Percentiles rank a stretch among this genome's conserved stretches.
phyloP scores from a whole-genome alignment of 768 basidiomycete species.

The Galerina sulciceps region DNA sequence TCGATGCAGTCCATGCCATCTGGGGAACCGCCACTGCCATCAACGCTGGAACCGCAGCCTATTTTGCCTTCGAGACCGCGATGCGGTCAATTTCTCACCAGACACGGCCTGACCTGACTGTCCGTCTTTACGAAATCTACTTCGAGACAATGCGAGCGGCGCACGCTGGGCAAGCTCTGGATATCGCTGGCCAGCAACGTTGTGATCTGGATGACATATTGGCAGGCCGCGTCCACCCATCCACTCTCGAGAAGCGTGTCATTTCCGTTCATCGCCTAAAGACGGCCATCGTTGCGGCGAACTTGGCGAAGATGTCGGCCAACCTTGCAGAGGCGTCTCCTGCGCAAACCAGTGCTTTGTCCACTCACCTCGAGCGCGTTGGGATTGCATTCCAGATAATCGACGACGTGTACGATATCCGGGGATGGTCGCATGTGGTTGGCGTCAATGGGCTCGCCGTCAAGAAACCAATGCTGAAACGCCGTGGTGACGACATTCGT shows the following conservation, averaged over 20 bases:
- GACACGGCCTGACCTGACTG: neutral
- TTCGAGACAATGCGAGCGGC: slow-evolving; percentile 4
- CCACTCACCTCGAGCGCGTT: neutral
- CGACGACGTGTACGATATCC: slow-evolving; percentile 2
- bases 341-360: neutral
- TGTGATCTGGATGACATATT: neutral
- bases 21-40: slow-evolving; percentile 1
- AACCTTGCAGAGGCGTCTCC: neutral
- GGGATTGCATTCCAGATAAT: slow-evolving; percentile 2
- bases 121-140: neutral
- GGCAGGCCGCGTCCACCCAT: neutral
- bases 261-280: neutral
- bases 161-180: neutral
- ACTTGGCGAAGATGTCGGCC: neutral
- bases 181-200: neutral
- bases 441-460: neutral
- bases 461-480: neutral
- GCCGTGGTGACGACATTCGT: neutral
- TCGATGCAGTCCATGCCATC: neutral
- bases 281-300: neutral
- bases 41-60: neutral
- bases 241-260: neutral
- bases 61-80: neutral
- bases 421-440: neutral
- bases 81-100: neutral